These are phyloP conservation scores for Tothia fuscella DNA, from an alignment of 2,329 filamentous ascomycete species.

Conservation along the genomic window DNA sequence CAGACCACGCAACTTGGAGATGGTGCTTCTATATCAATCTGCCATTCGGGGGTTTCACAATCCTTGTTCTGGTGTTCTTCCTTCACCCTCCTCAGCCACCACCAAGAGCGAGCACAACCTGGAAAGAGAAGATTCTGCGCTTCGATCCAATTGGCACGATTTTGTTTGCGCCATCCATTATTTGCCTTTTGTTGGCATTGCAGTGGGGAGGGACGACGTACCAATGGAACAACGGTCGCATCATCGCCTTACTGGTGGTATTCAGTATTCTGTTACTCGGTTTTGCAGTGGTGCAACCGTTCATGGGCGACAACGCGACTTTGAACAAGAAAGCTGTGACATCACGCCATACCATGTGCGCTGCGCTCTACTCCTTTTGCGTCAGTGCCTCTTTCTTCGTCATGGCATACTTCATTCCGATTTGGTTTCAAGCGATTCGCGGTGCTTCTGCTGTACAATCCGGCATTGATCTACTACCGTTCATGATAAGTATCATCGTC, in stretches of 20 bases:
- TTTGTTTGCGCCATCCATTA: conserved; percentile 21
- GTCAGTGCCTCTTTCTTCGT: conserved; percentile 7
- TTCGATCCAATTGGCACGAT: conserved; percentile 25
- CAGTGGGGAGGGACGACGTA: conserved; percentile 29
- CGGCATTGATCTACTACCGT: conserved; percentile 7
- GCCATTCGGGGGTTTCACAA: conserved; percentile 36
- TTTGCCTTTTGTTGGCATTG: conserved; percentile 21
- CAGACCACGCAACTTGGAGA: neutral
- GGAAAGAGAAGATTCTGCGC: conserved; percentile 14
- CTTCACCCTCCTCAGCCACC: conserved; percentile 14
- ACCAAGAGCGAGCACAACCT: conserved; percentile 8
- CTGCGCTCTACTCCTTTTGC: neutral
- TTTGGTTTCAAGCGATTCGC: conserved; percentile 12
- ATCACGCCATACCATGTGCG: neutral
- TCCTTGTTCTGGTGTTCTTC: conserved; percentile 33
- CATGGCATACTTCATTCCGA: conserved; percentile 7
- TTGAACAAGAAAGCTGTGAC: conserved; percentile 3
- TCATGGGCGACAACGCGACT: conserved; percentile 13
- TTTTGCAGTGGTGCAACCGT: conserved; percentile 23
- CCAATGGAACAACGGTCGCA: conserved; percentile 30
- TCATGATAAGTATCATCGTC: conserved; percentile 33
- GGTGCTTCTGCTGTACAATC: conserved; percentile 5
- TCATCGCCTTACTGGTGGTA: conserved; percentile 34
- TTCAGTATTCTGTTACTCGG: conserved; percentile 28
- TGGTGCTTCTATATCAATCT: conserved; percentile 28